Percentiles rank a stretch among this genome's conserved stretches.
Evolutionary conservation across 108 stramenopile species (phyloP).

Genomic region (Nitzschia sp.): DNA sequence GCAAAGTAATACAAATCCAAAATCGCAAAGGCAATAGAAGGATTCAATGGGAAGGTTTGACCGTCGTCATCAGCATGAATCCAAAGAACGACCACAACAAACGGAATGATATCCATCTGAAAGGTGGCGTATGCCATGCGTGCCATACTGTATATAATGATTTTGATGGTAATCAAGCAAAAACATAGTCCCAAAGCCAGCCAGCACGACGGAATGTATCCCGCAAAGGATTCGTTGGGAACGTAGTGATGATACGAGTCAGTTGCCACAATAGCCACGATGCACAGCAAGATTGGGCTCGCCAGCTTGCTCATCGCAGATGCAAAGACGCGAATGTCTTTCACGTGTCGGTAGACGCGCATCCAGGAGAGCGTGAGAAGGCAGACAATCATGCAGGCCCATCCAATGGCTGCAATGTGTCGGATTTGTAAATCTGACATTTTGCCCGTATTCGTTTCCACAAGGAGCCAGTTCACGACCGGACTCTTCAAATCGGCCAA

Average conservation of each 20-base stretch:
- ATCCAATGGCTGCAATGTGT: constrained; percentile 31
- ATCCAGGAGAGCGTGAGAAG: constrained; percentile 45
- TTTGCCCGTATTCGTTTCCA: background rate
- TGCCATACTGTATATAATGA: constrained; percentile 86
- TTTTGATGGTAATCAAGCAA: constrained; percentile 81
- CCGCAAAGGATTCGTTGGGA: background rate
- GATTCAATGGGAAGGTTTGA: constrained; percentile 31
- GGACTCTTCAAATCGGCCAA: background rate
- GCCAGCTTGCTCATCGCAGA: constrained; percentile 63
- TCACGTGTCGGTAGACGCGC: constrained; percentile 37
- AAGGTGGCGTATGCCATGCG: constrained; percentile 69
- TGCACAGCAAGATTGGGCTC: constrained; percentile 42
- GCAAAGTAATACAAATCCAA: constrained; percentile 56
- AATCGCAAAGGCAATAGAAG: constrained; percentile 34
- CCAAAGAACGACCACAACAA: constrained; percentile 37
- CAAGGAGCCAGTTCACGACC: constrained; percentile 1
- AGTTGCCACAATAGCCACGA: constrained; percentile 34
- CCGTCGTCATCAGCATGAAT: constrained; percentile 42
- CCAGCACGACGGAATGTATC: constrained; percentile 3
- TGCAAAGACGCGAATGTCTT: constrained; percentile 13
- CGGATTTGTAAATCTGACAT: constrained; percentile 35
- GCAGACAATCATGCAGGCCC: constrained; percentile 39
- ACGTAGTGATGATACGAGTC: constrained; percentile 19
- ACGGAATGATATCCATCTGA: constrained; percentile 67
- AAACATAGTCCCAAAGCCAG: constrained; percentile 52